These are phyloP conservation scores for Ophiostoma tasmaniense DNA, from an alignment of 2,329 filamentous ascomycete genomes.

Conservation along the genomic window DNA sequence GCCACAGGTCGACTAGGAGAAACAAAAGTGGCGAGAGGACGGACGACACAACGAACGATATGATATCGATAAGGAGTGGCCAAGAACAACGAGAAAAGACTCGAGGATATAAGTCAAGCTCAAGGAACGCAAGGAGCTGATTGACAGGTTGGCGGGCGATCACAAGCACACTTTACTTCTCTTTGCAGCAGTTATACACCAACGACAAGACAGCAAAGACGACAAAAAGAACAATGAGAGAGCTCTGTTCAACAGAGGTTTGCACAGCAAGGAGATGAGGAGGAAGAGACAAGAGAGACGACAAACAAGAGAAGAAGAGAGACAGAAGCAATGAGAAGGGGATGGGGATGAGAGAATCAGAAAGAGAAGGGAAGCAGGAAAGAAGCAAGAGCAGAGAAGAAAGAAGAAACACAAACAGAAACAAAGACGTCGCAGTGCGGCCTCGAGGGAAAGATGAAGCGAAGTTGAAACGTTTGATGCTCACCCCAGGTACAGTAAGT, in stretches of 20 bases:
- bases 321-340: background rate
- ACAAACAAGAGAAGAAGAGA: background rate
- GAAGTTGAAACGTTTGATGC: slow-evolving; percentile 18
- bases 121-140: background rate
- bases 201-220: background rate
- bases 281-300: background rate
- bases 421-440: background rate
- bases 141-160: slow-evolving; percentile 7
- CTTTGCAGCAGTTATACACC: background rate
- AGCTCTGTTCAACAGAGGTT: background rate
- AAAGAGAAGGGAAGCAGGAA: background rate
- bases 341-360: background rate
- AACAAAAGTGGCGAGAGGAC: background rate
- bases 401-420: background rate
- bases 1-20: slow-evolving; percentile 9
- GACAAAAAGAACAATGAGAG: background rate
- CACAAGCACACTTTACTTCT: background rate
- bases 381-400: background rate
- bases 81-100: background rate
- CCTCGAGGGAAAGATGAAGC: slow-evolving; percentile 13
- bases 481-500: background rate
- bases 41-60: background rate
- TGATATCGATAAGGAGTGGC: background rate
- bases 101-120: background rate
- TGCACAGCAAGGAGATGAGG: background rate